Conservation (phyloP, 768 basidiomycete species). For the Mycena indigotica region DNA sequence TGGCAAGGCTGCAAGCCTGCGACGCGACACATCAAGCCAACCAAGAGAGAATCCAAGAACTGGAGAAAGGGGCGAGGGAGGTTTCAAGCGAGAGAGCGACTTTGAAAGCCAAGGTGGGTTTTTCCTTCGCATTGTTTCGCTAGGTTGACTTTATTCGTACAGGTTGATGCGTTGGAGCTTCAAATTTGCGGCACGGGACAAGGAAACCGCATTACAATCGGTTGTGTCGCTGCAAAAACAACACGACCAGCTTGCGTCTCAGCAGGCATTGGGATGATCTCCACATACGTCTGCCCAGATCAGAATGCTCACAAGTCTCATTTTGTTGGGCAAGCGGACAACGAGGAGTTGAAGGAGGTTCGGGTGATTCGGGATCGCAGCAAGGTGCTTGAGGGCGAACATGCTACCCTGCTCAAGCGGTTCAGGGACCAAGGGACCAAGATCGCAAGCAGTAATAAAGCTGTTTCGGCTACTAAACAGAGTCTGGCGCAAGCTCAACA, state of each 20-base stretch:
- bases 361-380: constrained; percentile 63
- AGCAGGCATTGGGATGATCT: constrained; percentile 84
- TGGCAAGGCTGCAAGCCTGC: constrained; percentile 70
- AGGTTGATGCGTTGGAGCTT: constrained; percentile 67
- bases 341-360: constrained; percentile 74
- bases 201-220: constrained; percentile 55
- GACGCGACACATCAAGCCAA: constrained; percentile 65
- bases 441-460: constrained; percentile 59
- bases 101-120: constrained; percentile 66
- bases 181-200: constrained; percentile 65
- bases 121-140: background rate
- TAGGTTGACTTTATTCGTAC: too few relatives aligned
- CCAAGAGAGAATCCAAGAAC: constrained; percentile 58
- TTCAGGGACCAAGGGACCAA: constrained; percentile 72
- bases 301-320: constrained; percentile 60
- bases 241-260: constrained; percentile 57
- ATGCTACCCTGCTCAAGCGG: constrained; percentile 67
- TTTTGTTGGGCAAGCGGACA: constrained; percentile 66
- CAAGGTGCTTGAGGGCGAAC: constrained; percentile 68
- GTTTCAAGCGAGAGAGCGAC: constrained; percentile 55
- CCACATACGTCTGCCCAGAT: constrained; percentile 71
- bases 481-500: constrained; percentile 73
- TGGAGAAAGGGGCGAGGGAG: constrained; percentile 66
- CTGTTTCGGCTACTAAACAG: constrained; percentile 58
- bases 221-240: constrained; percentile 59